Base-by-base conservation (phyloP, 805 yeast species). In the Ascoidea asiatica region DNA sequence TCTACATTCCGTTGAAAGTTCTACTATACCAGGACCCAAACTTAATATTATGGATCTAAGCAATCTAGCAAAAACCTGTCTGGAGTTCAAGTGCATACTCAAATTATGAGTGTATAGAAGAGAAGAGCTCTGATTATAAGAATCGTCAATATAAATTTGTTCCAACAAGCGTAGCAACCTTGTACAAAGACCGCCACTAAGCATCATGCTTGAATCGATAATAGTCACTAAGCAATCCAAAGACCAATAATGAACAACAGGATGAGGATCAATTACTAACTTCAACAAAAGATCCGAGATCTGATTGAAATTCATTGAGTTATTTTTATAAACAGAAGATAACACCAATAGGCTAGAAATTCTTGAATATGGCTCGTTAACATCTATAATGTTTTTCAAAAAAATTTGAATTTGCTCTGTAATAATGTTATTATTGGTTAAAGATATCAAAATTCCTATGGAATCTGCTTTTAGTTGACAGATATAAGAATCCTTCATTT, bases 221-320 rank as follows among this genome's bases (percentile, higher is more conserved):
- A 83, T 58, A 1, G 72, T 61, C 2, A 73, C 60, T 39, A 82
- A 56, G 0, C 92, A 73, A 41, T 72, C 72, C 52, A 88, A 57
- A 1, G 90, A 69, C 70, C 88, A 81, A 44, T 75, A 70, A 56
- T 85, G 89, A 17, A 92, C 88, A 1, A 75, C 64, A 0, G 96
- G 95, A 56, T 89, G 90, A 0, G 95, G 89, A 59, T 90, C 97
- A 19, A 63, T 63, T 4, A 79, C 58, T 22, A 90, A 65, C 15
- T 83, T 78, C 37, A 70, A 59, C 2, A 79, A 55, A 4, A 86
- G 76, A 35, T 77, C 77, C 46, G 71, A 65, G 3, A 81, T 71
- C 4, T 72, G 56, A 41, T 62, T 56, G 45, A 72, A 63, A 29
- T 67, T 66, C 1, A 65, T 56, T 0, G 71, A 60, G 43, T 60